Evolutionary conservation across 2,329 filamentous ascomycete species (phyloP), one percentile per base, ranked within the genome.

Genomic region (Ceratocystis lukuohia): DNA sequence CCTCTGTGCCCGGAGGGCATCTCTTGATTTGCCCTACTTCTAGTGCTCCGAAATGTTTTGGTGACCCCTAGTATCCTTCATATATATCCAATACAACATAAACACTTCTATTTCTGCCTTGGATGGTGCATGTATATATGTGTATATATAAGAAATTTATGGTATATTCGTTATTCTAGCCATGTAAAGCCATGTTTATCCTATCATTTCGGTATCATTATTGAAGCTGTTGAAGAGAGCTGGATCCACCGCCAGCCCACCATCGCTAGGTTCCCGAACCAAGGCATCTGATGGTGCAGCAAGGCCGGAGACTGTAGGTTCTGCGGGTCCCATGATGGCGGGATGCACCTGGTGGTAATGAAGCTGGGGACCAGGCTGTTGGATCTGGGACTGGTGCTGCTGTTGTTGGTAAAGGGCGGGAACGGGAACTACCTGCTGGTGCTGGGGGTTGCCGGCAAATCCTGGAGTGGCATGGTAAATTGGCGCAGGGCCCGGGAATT

Each of bases 81-180:
- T 59, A n/a, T 59, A 37, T 59, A 59, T 59, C 28, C 53, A 59
- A 37, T 59, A 59, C 33, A 59, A 59, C 53, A 37, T 59, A 59
- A n/a, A 20, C 25, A 59, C 4, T 59, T 37, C 6, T 59, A 17
- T 37, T 4, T 37, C 53, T 57, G 12, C 48, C 5, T 5, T 53
- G 48, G 3, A 25, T 41, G 37, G 8, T 53, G 48, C 17, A 8
- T 50, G 17, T 37, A 10, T 12, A 12, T 37, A 37, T 37, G 8
- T 41, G 37, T 12, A 41, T 41, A 41, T 41, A 41, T 41, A 41
- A 41, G 10, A 41, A 41, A 41, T 12, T 41, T 12, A 41, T 41
- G 37, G 10, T 41, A 41, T 41, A 41, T 41, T 41, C 37, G 37
- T 41, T 41, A 10, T 8, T 50, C 37, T 62, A 37, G 33, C 33